Percentiles rank a stretch among this genome's conserved stretches.
Evolutionary conservation across 331 rosid species (phyloP).

Genomic region (Malus hybrid): DNA sequence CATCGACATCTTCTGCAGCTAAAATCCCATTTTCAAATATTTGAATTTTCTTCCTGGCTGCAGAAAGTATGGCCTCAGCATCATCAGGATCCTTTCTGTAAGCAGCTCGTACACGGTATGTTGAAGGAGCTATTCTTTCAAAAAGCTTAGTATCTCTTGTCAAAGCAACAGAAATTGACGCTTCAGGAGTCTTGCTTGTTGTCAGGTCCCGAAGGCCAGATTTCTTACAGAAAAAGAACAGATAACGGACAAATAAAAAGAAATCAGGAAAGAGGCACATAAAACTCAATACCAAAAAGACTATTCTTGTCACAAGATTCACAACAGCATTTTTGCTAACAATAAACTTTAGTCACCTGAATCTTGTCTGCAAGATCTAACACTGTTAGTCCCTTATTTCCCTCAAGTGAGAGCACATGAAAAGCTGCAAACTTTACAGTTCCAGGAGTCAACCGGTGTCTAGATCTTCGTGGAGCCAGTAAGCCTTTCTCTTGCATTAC

Average conservation of each 20-base stretch:
- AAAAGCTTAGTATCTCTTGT: slow-evolving; percentile 96
- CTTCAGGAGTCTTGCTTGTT: slow-evolving; percentile 97
- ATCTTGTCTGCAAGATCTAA: slow-evolving; percentile 95
- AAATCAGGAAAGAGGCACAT: slow-evolving; percentile 19
- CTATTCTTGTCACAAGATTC: neutral
- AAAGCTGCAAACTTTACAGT: slow-evolving; percentile 98
- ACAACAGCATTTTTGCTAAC: neutral
- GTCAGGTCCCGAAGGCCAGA: slow-evolving; percentile 98
- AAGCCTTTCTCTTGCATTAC: slow-evolving; percentile 93
- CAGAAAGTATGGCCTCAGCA: slow-evolving; percentile 80
- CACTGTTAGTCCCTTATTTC: slow-evolving; percentile 81
- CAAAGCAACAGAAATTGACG: slow-evolving; percentile 97
- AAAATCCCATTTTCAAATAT: slow-evolving; percentile 89
- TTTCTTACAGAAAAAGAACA: slow-evolving; percentile 38
- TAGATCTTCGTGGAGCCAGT: slow-evolving; percentile 78
- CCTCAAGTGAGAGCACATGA: slow-evolving; percentile 94
- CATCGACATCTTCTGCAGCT: slow-evolving; percentile 80
- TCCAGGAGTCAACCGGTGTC: slow-evolving; percentile 97
- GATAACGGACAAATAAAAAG: neutral
- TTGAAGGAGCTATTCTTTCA: slow-evolving; percentile 98
- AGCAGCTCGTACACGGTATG: slow-evolving; percentile 88
- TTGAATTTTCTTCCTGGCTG: slow-evolving; percentile 90
- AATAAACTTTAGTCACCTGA: slow-evolving; percentile 44
- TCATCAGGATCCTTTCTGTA: slow-evolving; percentile 88
- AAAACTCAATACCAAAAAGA: neutral